Evolutionary conservation across 2,329 filamentous ascomycete species (phyloP).

Genomic region (Diaporthe vaccinii): DNA sequence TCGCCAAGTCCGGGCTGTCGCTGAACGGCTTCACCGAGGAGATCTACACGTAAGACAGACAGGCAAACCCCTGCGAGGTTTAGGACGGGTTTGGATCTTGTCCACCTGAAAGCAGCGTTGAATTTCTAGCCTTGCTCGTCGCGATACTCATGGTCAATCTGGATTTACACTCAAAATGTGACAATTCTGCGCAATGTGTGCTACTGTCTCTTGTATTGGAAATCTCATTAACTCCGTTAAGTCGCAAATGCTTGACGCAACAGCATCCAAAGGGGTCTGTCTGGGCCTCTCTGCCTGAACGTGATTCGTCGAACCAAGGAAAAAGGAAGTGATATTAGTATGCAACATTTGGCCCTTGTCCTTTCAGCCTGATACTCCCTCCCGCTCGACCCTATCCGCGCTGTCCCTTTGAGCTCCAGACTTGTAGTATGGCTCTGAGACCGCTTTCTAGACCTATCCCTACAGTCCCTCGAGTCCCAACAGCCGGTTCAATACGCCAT

Average conservation of each 20-base stretch:
- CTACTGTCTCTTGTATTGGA: neutral
- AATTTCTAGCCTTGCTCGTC: slow-evolving; percentile 30
- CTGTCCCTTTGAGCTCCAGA: neutral
- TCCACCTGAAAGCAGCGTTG: slow-evolving; percentile 28
- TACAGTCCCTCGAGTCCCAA: neutral
- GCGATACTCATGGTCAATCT: slow-evolving; percentile 19
- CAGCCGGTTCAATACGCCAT: slow-evolving; percentile 19
- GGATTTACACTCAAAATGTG: neutral
- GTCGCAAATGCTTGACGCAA: slow-evolving; percentile 28
- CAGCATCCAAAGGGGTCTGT: neutral
- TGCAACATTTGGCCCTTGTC: slow-evolving; percentile 33
- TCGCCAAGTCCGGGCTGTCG: slow-evolving; percentile 84
- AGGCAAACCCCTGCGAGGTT: neutral
- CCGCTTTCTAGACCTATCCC: neutral
- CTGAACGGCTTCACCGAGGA: slow-evolving; percentile 80
- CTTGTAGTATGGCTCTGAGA: neutral
- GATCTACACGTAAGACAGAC: slow-evolving; percentile 70
- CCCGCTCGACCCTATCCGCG: slow-evolving; percentile 4
- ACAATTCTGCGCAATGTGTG: neutral
- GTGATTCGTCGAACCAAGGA: slow-evolving; percentile 27
- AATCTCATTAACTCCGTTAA: slow-evolving; percentile 4
- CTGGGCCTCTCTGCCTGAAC: neutral
- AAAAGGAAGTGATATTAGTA: slow-evolving; percentile 39
- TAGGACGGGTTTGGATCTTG: slow-evolving; percentile 3
- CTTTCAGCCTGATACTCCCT: slow-evolving; percentile 25